Percentiles rank a stretch among this genome's conserved stretches.
Evolutionary conservation across 345 rosid species (phyloP).

Genomic region (Moricandia arvensis): DNA sequence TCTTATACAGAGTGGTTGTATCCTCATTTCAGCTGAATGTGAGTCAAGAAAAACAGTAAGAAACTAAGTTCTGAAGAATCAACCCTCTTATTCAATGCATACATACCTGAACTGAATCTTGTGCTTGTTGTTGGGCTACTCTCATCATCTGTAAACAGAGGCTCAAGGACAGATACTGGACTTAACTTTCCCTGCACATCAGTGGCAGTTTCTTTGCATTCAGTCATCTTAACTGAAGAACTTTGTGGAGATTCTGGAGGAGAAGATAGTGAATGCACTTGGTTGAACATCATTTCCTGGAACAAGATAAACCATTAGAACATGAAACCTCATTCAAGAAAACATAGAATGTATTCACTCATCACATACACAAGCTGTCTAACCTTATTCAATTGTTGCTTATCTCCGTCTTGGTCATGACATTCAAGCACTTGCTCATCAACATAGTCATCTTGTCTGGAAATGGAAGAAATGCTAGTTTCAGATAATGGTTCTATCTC

Average conservation of each 20-base stretch:
- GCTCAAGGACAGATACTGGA: conserved; percentile 90
- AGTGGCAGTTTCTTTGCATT: conserved; percentile 43
- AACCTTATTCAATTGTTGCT: conserved; percentile 42
- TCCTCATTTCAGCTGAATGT: conserved; percentile 51
- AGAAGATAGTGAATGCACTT: conserved; percentile 28
- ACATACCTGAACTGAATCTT: conserved; percentile 57
- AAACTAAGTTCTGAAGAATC: conserved; percentile 16
- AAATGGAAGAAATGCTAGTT: conserved; percentile 33
- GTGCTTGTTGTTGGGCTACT: conserved; percentile 60
- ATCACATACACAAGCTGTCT: conserved; percentile 6
- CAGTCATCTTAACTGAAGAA: conserved; percentile 42
- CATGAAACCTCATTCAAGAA: neutral
- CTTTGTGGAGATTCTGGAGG: conserved; percentile 35
- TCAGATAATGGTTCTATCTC: conserved; percentile 32
- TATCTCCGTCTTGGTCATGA: conserved; percentile 20
- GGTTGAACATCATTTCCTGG: conserved; percentile 45
- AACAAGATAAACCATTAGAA: conserved; percentile 26
- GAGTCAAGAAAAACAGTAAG: conserved; percentile 35
- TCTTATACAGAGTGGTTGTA: conserved; percentile 59
- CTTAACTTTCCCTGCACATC: conserved; percentile 65
- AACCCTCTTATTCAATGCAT: conserved; percentile 10
- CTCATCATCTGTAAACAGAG: conserved; percentile 60
- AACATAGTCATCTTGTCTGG: conserved; percentile 20
- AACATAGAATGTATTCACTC: neutral
- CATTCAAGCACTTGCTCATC: conserved; percentile 14